These are phyloP conservation scores for Spathaspora arborariae DNA, from an alignment of 805 yeast species.

Conservation along the genomic window DNA sequence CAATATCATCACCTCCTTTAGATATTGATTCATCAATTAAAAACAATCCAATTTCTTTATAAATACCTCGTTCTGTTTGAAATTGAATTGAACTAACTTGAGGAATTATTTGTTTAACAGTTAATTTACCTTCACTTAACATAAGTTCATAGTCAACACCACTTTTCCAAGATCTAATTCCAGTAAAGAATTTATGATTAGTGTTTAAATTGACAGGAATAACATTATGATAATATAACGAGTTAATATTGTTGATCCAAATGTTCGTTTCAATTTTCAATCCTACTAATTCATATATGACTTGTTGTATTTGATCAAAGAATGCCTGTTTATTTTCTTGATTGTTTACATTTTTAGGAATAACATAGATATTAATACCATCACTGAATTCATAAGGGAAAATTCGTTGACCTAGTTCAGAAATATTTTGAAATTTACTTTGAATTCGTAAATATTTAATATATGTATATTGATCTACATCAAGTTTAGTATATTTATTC, in stretches of 20 bases:
- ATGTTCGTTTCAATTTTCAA: slow-evolving; percentile 12
- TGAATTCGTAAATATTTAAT: slow-evolving; percentile 21
- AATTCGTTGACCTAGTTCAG: slow-evolving; percentile 13
- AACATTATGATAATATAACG: slow-evolving; percentile 23
- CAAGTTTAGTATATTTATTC: slow-evolving; percentile 12
- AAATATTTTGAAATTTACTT: background rate
- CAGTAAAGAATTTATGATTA: slow-evolving; percentile 2
- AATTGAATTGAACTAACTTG: background rate
- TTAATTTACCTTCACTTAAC: background rate
- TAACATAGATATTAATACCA: slow-evolving; percentile 30
- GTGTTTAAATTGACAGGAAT: slow-evolving; percentile 4
- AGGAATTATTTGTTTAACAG: slow-evolving; percentile 1
- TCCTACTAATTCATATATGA: slow-evolving; percentile 16
- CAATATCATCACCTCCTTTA: slow-evolving; percentile 26
- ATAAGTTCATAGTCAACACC: slow-evolving; percentile 3
- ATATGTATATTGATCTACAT: slow-evolving; percentile 10
- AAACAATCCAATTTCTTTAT: slow-evolving; percentile 37
- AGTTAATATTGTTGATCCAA: slow-evolving; percentile 26
- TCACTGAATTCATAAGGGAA: slow-evolving; percentile 23
- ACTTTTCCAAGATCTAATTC: background rate
- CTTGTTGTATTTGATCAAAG: slow-evolving; percentile 15
- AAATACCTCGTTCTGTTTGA: slow-evolving; percentile 3
- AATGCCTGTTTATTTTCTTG: slow-evolving; percentile 15
- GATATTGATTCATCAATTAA: slow-evolving; percentile 23
- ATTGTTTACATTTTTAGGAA: slow-evolving; percentile 18